phyloP scores from a whole-genome alignment of 306 rosid species.

The Chamaecrista fasciculata region DNA sequence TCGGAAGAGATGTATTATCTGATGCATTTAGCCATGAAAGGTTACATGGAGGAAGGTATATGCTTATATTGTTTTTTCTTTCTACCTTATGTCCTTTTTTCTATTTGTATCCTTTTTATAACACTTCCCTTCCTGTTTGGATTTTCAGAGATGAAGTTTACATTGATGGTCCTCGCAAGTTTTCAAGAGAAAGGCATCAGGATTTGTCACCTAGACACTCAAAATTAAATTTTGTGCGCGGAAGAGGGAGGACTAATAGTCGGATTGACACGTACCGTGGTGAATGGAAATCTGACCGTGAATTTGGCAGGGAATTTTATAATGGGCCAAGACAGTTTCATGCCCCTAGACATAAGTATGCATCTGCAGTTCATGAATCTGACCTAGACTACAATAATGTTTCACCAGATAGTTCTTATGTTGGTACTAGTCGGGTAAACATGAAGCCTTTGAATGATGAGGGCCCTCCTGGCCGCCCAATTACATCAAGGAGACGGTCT shows the following conservation, averaged over 20 bases:
- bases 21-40: slow-evolving; percentile 50
- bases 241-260: slow-evolving; percentile 59
- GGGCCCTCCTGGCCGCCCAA: slow-evolving; percentile 39
- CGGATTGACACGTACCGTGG: slow-evolving; percentile 41
- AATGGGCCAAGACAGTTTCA: slow-evolving; percentile 62
- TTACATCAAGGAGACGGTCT: slow-evolving; percentile 71
- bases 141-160: slow-evolving; percentile 70
- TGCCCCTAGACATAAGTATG: slow-evolving; percentile 62
- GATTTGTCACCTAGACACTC: slow-evolving; percentile 63
- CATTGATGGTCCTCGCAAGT: slow-evolving; percentile 48
- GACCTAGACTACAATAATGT: slow-evolving; percentile 60
- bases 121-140: slow-evolving; percentile 21
- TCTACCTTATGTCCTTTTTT: too few species aligned
- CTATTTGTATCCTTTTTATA: slow-evolving; percentile 12
- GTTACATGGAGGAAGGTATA: slow-evolving; percentile 76
- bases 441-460: slow-evolving; percentile 65
- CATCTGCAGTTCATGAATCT: slow-evolving; percentile 44
- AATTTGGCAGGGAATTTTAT: slow-evolving; percentile 57
- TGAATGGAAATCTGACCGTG: slow-evolving; percentile 66
- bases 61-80: too few species aligned
- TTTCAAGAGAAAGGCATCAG: slow-evolving; percentile 68
- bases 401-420: slow-evolving; percentile 55
- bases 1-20: slow-evolving; percentile 54
- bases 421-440: slow-evolving; percentile 60
- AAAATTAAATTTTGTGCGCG: slow-evolving; percentile 61